Percentiles rank a stretch among this genome's conserved stretches.
Evolutionary conservation across 208 protist genomes (phyloP).

Genomic region (Trichomonas tenax): DNA sequence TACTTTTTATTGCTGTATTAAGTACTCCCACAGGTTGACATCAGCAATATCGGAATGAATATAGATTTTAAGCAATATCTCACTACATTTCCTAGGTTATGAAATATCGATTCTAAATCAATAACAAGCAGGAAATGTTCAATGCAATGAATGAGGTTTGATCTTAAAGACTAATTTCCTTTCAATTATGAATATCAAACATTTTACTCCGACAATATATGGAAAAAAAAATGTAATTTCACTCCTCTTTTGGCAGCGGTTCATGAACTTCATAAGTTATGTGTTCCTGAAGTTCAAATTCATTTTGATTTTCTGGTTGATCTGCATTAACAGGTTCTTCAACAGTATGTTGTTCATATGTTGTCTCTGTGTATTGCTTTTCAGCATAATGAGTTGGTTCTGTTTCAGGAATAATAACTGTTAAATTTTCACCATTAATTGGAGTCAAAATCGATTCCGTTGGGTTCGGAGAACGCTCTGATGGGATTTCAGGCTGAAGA

Average conservation of each 20-base stretch:
- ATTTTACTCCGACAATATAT: no score
- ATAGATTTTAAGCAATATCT: no score
- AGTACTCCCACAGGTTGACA: no score
- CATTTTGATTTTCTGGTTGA: background rate
- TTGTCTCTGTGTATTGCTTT: background rate
- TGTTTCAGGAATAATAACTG: background rate
- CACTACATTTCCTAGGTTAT: no score
- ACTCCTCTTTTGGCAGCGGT: background rate
- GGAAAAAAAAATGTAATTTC: background rate
- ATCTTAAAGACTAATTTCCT: no score
- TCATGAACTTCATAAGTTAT: background rate
- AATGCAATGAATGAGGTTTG: no score
- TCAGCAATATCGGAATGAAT: no score
- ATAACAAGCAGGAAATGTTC: no score
- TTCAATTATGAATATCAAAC: no score
- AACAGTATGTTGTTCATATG: background rate
- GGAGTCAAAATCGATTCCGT: background rate
- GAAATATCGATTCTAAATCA: no score
- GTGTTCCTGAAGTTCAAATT: background rate
- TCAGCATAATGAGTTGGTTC: background rate
- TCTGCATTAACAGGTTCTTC: background rate
- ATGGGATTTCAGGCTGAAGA: background rate
- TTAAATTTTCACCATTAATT: background rate
- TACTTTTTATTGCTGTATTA: no score
- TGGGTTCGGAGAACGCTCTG: background rate